phyloP scores from a whole-genome alignment of 2,329 filamentous ascomycete genomes.

The Colletotrichum lentis region DNA sequence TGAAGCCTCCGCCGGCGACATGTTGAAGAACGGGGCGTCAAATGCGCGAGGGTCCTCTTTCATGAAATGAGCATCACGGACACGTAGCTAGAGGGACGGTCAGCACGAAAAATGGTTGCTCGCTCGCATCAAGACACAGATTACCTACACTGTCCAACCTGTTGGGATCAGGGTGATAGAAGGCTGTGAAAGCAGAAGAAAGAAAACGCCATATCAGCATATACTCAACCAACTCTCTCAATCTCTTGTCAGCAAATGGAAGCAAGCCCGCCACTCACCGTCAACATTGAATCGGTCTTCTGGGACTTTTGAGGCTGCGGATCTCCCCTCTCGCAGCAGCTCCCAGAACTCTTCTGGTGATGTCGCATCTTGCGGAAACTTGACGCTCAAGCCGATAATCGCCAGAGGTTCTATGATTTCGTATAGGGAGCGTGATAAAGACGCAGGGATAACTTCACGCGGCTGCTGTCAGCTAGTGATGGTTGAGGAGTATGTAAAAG shows the following conservation, averaged over 20 bases:
- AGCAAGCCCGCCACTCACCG: background rate
- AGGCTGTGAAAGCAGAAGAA: background rate
- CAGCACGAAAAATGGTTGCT: too few relatives aligned
- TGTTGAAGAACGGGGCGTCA: conserved; percentile 29
- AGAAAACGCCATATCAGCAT: too few relatives aligned
- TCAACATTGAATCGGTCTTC: conserved; percentile 12
- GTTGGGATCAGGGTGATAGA: conserved; percentile 14
- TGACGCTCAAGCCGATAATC: conserved; percentile 40
- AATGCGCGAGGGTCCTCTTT: conserved; percentile 15
- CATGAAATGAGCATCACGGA: conserved; percentile 16
- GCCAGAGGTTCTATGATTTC: conserved; percentile 34
- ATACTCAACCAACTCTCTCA: too few relatives aligned
- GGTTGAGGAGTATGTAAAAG: background rate
- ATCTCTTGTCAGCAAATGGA: too few relatives aligned
- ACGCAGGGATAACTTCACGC: background rate
- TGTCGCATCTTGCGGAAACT: conserved; percentile 36
- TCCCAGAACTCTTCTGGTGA: conserved; percentile 18
- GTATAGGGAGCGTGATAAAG: background rate
- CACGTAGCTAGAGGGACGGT: too few relatives aligned
- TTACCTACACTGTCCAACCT: conserved; percentile 13
- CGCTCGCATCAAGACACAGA: too few relatives aligned
- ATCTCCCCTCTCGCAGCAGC: background rate
- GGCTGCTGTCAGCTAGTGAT: background rate
- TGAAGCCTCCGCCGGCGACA: conserved; percentile 19
- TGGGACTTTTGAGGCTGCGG: background rate